Base-by-base conservation (phyloP, 176 grass and related monocot genomes). In the Carex myosuroides region DNA sequence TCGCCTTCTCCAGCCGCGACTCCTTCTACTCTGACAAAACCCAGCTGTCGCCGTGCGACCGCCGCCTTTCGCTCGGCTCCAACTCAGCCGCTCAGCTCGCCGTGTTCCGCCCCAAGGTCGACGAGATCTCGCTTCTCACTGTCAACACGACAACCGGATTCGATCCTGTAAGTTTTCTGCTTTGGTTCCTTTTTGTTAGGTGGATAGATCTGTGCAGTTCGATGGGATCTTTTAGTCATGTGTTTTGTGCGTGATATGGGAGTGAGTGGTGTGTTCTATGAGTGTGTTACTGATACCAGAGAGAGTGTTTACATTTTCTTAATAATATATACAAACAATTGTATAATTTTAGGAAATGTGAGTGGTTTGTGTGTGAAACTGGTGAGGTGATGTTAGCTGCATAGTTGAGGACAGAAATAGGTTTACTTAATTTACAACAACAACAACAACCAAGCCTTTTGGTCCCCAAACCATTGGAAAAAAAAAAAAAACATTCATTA, bases 111-210 rank as follows among this genome's bases (percentile, higher is more conserved):
- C 93, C 97, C 88, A 95, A 87, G 88, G 87, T 99, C 55, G 97
- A 99, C 81, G 93, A 99, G 91, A 99, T 99, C 88, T 94, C 97
- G 29, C 97, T 99, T 16, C 97, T 99, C 89, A 99, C 97, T 65
- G 55, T 95, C 88, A 95, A 99, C 80, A 95, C 96, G 57, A 99
- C 96, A 44, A 82, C 89, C 2, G 91, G 85, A 22, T 93, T 96
- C 52, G 56, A 90, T 83, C 91, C 91, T 26, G 93, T 96, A 72
- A 90, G 87, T 53, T 76, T 42, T 84, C 41, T 0, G 8, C 17
- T 62, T 2, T 1, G 13, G 18, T 22, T 24, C 3, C 2, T 65
- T 53, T 52, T 83, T 64, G 81, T 55, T 55, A 35, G 61, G 64
- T 68, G 2, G 44, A 24, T 81, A 83, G 81, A 83, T 83, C 81